These are phyloP conservation scores for Chrysanthemum lavandulifolium DNA, from an alignment of 129 eudicot species.

Conservation along the genomic window DNA sequence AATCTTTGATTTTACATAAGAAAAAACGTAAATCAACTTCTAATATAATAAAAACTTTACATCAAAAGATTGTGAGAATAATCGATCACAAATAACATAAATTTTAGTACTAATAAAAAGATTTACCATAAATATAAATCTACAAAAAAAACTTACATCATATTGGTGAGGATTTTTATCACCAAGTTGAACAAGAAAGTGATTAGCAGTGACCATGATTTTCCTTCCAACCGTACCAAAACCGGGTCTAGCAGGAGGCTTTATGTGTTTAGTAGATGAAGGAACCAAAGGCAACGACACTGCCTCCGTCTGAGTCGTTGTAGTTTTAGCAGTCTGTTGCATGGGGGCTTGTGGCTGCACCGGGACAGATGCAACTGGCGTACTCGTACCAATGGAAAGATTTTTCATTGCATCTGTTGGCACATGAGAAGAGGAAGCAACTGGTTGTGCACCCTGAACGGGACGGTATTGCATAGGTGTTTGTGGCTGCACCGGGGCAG, in stretches of 20 bases:
- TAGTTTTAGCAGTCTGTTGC: constrained; percentile 7
- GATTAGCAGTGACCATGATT: constrained; percentile 56
- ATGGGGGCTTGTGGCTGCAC: constrained; percentile 5
- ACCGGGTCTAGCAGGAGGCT: constrained; percentile 53
- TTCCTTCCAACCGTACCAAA: constrained; percentile 41
- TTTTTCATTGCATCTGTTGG: too few species aligned
- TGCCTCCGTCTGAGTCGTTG: background rate
- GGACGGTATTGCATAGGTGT: too few species aligned
- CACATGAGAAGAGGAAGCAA: too few species aligned
- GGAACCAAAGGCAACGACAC: constrained; percentile 27
- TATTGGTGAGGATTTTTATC: constrained; percentile 59
- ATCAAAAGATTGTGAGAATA: too few species aligned
- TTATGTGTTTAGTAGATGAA: constrained; percentile 33
- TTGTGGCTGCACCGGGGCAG: too few species aligned
- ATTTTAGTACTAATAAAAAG: background rate
- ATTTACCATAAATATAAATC: background rate
- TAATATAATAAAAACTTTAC: too few species aligned
- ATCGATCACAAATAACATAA: background rate
- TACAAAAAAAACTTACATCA: constrained; percentile 31
- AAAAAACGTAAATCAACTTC: too few species aligned
- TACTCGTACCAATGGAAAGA: too few species aligned
- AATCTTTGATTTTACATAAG: too few species aligned
- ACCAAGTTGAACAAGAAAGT: constrained; percentile 53
- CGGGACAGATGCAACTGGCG: constrained; percentile 10
- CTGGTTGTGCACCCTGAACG: too few species aligned